A percentile compares a stretch with the other conserved stretches of the same genome.
Conservation (phyloP, 1,284 basidiomycete genomes). For the Ganoderma leucocontextum region DNA sequence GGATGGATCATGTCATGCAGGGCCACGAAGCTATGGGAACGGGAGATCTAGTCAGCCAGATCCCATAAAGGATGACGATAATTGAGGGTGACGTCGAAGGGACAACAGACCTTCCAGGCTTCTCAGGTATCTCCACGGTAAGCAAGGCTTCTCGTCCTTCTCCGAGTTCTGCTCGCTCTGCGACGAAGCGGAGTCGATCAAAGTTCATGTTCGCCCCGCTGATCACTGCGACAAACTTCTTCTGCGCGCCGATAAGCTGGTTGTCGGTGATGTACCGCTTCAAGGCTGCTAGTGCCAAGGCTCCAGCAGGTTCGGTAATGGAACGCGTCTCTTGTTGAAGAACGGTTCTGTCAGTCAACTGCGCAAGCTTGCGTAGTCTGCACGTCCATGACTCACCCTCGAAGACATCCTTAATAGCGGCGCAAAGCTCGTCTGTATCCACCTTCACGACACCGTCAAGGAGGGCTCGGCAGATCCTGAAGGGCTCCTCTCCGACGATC, state of each 20-base stretch:
- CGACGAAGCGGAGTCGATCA: constrained; percentile 93
- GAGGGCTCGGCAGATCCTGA: constrained; percentile 88
- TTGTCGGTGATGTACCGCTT: constrained; percentile 90
- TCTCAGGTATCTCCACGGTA: constrained; percentile 93
- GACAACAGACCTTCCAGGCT: constrained; percentile 79
- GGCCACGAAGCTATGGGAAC: constrained; percentile 78
- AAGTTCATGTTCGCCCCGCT: constrained; percentile 99
- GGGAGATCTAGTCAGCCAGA: constrained; percentile 13
- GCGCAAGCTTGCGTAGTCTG: neutral
- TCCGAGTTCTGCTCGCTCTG: constrained; percentile 96
- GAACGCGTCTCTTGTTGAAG: constrained; percentile 83
- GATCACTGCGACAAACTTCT: constrained; percentile 91
- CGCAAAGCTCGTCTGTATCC: constrained; percentile 97
- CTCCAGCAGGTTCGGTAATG: constrained; percentile 97
- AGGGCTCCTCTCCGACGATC: constrained; percentile 94
- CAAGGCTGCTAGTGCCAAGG: constrained; percentile 90
- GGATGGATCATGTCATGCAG: constrained; percentile 91
- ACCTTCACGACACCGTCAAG: constrained; percentile 90
- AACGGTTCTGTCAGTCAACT: constrained; percentile 11
- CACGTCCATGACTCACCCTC: constrained; percentile 73
- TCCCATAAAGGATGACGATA: neutral
- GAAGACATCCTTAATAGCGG: constrained; percentile 98
- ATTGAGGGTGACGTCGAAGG: constrained; percentile 3
- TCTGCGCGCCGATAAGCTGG: constrained; percentile 82
- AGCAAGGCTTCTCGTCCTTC: constrained; percentile 95